Evolutionary conservation across 2,329 filamentous ascomycete species (phyloP), one percentile per base, ranked within the genome.

Genomic region (Ophioceras dolichostomum): DNA sequence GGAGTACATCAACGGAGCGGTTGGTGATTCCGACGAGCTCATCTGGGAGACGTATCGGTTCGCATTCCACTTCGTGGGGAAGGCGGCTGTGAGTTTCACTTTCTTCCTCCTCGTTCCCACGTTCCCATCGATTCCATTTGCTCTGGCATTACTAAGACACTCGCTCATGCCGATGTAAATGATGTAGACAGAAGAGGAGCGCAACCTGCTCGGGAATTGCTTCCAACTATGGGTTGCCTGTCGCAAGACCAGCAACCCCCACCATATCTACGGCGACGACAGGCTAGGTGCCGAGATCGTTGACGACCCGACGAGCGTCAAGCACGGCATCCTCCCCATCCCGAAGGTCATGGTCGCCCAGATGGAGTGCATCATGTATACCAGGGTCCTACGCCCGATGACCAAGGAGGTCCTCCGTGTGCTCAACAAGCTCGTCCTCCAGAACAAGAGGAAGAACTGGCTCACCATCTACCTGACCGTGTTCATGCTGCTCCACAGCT

Each of bases 401-500:
- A 43, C 40, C 33, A 49, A 42, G 27, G 34, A 41, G 3, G 42
- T 50, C 10, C 41, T 50, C 8, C 43, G 42, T 19, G 40, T 43
- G 31, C 42, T 50, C 4, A 44, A 47, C 24, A 40, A 47, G 17
- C 31, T 48, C 28, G 41, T 50, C 0, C 34, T 39, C 17, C 39
- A 41, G 10, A 50, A 48, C 26, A 46, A 45, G 37, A 27, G 43
- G 10, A 36, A 44, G 20, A 47, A 49, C 36, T 50, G 46, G 47
- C 39, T 50, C 8, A 47, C 45, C 20, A 47, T 49, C 10, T 50
- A 50, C 33, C 39, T 44, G 3, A 20, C 42, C n/a, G 43, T 49
- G 39, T 50, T 50, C 37, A 41, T 50, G 9, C 36, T 50, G 18
- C 33, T 50, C 16, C 47, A 50, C 36, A 48, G 46, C 43, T 49